phyloP scores from a whole-genome alignment of 2,329 filamentous ascomycete species.

The Monilinia aucupariae region DNA sequence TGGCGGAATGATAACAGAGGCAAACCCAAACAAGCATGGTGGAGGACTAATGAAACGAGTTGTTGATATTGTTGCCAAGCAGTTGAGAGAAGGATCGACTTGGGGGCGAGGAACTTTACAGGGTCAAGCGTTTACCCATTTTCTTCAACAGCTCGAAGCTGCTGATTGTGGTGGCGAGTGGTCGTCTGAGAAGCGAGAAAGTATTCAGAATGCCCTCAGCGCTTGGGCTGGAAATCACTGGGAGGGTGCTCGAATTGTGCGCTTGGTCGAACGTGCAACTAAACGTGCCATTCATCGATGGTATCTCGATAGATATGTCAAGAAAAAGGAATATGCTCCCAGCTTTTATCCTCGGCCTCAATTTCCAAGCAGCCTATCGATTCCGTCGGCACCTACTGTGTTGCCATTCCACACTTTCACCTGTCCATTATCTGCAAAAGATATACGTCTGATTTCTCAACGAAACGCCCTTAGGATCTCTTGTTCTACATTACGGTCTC shows the following conservation, averaged over 20 bases:
- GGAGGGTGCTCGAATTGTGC: constrained; percentile 82
- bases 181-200: constrained; percentile 35
- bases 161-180: constrained; percentile 35
- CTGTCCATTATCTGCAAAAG: constrained; percentile 82
- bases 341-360: constrained; percentile 66
- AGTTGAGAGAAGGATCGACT: constrained; percentile 75
- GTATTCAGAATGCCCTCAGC: constrained; percentile 37
- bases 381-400: constrained; percentile 87
- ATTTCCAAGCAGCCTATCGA: constrained; percentile 64
- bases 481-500: constrained; percentile 75
- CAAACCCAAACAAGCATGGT: constrained; percentile 53
- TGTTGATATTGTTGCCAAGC: constrained; percentile 82
- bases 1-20: constrained; percentile 74
- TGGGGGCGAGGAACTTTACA: constrained; percentile 76
- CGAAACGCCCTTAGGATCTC: constrained; percentile 91
- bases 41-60: constrained; percentile 84
- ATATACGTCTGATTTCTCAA: constrained; percentile 91
- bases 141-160: constrained; percentile 33
- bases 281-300: constrained; percentile 73
- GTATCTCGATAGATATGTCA: constrained; percentile 78
- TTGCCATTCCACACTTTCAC: constrained; percentile 98
- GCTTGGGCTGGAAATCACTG: constrained; percentile 69
- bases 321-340: constrained; percentile 48
- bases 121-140: constrained; percentile 45
- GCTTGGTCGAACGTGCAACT: constrained; percentile 79